phyloP scores from a whole-genome alignment of 2,329 filamentous ascomycete species.

The Cyphellophora europaea region DNA sequence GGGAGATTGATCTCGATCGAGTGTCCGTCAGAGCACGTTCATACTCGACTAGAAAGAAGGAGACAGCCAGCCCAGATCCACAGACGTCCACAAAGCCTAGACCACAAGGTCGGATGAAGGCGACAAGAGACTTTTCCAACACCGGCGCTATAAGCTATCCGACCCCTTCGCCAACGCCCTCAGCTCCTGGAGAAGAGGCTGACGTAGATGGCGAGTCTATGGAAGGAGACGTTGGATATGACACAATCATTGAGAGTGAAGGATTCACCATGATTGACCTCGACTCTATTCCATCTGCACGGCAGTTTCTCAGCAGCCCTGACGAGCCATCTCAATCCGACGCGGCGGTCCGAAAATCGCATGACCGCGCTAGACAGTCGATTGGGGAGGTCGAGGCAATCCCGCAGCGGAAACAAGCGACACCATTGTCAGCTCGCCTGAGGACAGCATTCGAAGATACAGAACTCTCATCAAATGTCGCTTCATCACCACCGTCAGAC shows the following conservation, averaged over 20 bases:
- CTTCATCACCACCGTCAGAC: conserved; percentile 14
- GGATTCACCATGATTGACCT: conserved; percentile 50
- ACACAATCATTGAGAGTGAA: conserved; percentile 49
- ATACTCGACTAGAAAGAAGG: conserved; percentile 7
- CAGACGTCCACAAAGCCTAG: too few relatives aligned
- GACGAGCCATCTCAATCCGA: conserved; percentile 1
- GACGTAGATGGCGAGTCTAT: conserved; percentile 7
- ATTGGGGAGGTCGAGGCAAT: too few relatives aligned
- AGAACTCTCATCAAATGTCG: conserved; percentile 17
- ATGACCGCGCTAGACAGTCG: not conserved
- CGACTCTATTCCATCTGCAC: conserved; percentile 42
- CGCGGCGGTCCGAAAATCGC: not conserved
- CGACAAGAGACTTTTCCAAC: conserved; percentile 13
- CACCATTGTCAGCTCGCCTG: not conserved
- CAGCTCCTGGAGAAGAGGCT: conserved; percentile 13
- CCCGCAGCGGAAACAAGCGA: too few relatives aligned
- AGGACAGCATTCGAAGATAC: conserved; percentile 9
- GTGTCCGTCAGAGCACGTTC: conserved; percentile 11
- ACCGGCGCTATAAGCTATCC: conserved; percentile 19
- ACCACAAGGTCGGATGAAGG: too few relatives aligned
- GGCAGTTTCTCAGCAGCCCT: conserved; percentile 16
- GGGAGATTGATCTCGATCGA: conserved; percentile 14
- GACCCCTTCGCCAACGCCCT: conserved; percentile 19
- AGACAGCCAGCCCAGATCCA: not conserved
- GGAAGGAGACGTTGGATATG: conserved; percentile 37